A percentile compares a stretch with the other conserved stretches of the same genome.
These are phyloP conservation scores for Stachybotrys elegans DNA, from an alignment of 2,329 filamentous ascomycete genomes.

Conservation along the genomic window DNA sequence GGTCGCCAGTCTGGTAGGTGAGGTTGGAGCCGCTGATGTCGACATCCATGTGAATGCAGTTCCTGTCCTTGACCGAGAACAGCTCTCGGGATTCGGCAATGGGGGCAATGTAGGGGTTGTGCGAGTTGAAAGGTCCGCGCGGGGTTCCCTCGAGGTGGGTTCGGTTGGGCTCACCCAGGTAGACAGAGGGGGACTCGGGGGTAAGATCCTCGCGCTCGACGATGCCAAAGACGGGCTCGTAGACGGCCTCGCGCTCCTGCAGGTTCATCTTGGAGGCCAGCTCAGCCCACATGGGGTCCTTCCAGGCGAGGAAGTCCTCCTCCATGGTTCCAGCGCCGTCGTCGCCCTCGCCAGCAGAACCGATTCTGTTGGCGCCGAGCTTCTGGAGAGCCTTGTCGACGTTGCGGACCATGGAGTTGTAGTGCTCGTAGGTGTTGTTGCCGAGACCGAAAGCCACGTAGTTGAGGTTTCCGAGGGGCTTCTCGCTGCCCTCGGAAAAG, in stretches of 20 bases:
- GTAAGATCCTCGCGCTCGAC: constrained; percentile 69
- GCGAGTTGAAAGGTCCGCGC: constrained; percentile 89
- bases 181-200: constrained; percentile 74
- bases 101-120: constrained; percentile 95
- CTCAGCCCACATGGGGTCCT: constrained; percentile 96
- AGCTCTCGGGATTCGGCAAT: constrained; percentile 87
- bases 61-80: constrained; percentile 83
- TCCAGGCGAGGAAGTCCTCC: constrained; percentile 98
- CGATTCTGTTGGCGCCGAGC: constrained; percentile 79
- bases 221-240: constrained; percentile 87
- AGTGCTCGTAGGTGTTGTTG: constrained; percentile 99
- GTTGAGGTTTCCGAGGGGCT: constrained; percentile 76
- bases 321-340: constrained; percentile 99
- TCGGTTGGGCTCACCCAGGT: constrained; percentile 93
- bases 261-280: constrained; percentile 78
- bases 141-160: constrained; percentile 81
- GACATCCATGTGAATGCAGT: constrained; percentile 95
- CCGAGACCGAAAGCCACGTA: constrained; percentile 95
- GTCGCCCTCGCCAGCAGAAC: constrained; percentile 88
- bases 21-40: constrained; percentile 86
- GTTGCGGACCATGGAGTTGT: constrained; percentile 96
- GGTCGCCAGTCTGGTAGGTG: constrained; percentile 92
- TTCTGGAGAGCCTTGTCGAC: constrained; percentile 77
- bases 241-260: constrained; percentile 92
- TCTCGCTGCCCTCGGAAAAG: constrained; percentile 72